These are phyloP conservation scores for Xylaria sp. DNA, from an alignment of 2,329 filamentous ascomycete species.

Conservation along the genomic window DNA sequence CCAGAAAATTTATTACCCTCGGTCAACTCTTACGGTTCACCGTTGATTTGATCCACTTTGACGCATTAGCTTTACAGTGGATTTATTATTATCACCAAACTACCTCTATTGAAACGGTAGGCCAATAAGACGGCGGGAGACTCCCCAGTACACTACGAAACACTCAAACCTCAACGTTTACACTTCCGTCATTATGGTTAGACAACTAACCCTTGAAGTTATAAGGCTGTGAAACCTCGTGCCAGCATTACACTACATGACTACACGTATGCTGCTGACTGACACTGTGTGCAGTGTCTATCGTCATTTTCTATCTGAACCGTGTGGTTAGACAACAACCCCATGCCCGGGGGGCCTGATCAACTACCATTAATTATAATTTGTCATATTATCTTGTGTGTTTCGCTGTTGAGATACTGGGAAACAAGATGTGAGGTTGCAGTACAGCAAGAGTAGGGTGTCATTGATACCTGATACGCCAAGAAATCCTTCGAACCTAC, in stretches of 20 bases:
- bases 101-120: background rate
- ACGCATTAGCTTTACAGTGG: constrained; percentile 9
- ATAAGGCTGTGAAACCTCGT: background rate
- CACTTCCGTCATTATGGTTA: no score
- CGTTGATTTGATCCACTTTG: constrained; percentile 13
- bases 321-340: background rate
- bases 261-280: background rate
- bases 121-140: background rate
- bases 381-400: constrained; percentile 9
- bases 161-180: background rate
- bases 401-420: background rate
- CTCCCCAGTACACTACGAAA: background rate
- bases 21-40: constrained; percentile 5
- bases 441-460: constrained; percentile 13
- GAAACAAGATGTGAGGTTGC: background rate
- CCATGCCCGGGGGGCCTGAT: background rate
- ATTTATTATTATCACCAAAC: background rate
- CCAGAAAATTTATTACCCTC: background rate
- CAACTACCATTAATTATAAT: background rate
- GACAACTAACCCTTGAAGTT: background rate
- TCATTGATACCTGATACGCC: constrained; percentile 33
- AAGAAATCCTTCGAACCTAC: constrained; percentile 34
- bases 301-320: background rate
- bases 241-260: background rate
- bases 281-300: constrained; percentile 3